phyloP scores from a whole-genome alignment of 495 filamentous ascomycete species.

The Trichoderma gamsii region DNA sequence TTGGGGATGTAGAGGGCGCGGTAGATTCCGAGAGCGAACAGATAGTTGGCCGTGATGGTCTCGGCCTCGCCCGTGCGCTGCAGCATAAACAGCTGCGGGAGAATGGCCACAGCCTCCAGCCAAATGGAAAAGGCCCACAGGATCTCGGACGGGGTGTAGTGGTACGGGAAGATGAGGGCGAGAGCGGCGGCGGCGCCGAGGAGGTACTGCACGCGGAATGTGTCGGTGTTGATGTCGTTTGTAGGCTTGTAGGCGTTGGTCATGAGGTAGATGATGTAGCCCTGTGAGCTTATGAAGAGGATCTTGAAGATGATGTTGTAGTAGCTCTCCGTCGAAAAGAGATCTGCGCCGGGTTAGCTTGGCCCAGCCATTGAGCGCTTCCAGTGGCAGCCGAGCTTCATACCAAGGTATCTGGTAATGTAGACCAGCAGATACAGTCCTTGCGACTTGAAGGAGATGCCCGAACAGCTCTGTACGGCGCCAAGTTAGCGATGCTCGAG shows the following conservation, averaged over 20 bases:
- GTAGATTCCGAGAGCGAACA: constrained; percentile 92
- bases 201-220: constrained; percentile 91
- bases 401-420: constrained; percentile 83
- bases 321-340: constrained; percentile 77
- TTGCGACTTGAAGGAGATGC: constrained; percentile 98
- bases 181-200: constrained; percentile 71
- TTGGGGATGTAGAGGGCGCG: constrained; percentile 95
- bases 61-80: constrained; percentile 96
- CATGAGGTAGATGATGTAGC: constrained; percentile 96
- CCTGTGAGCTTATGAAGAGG: constrained; percentile 81
- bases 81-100: constrained; percentile 95
- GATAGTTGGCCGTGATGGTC: constrained; percentile 95
- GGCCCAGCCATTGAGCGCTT: constrained; percentile 8
- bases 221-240: constrained; percentile 90
- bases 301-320: constrained; percentile 96
- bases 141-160: constrained; percentile 69
- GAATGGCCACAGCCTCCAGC: constrained; percentile 92
- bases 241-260: constrained; percentile 92
- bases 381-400: constrained; percentile 15
- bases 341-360: constrained; percentile 47
- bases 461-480: constrained; percentile 75
- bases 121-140: constrained; percentile 97
- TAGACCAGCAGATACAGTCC: constrained; percentile 90
- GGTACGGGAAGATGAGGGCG: constrained; percentile 75
- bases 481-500: constrained; percentile 12